Base-by-base conservation (phyloP, 306 rosid genomes). In the Prunus mira region DNA sequence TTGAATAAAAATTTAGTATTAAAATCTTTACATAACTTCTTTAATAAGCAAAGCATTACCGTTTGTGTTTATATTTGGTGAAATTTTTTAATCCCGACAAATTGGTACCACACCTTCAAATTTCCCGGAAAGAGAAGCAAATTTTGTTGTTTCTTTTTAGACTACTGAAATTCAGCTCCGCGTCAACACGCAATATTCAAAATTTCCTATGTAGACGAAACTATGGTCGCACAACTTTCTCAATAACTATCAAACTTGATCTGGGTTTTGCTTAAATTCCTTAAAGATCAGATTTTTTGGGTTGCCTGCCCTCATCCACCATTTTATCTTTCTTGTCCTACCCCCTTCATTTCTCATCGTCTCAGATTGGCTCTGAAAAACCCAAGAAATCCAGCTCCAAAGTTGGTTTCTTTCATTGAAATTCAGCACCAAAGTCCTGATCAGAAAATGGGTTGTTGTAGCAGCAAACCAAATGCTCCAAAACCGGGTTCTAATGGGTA, bases 361-460 rank as follows among this genome's bases (percentile, higher is more conserved):
- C 24, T 38, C 19, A 8, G 30, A 43, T 64, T 20, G 50, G 2
- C 10, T 64, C 47, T 52, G 11, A 38, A 54, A 66, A 30, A 65
- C 38, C 28, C 30, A 22, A 45, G 56, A 45, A 67, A 60, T 60
- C 34, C 49, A 34, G 38, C 41, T 49, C 55, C 20, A 20, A 64
- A 72, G 41, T 58, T 43, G 47, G 45, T 9, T 56, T 27, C 58
- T 63, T 14, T 6, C 9, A 13, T 38, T 62, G 67, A 43, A 57
- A 27, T 55, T 71, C 67, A 12, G 58, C 43, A 7, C 17, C 65
- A 27, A 19, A 63, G 6, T 72, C 67, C 65, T 27, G 61, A 32
- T 50, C 54, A 17, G 65, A 46, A 61, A 76, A 92, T 93, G 97
- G 97, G 97, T 81, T 90, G 93, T 67, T 89, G 76, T 1, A 61